Base-by-base conservation (phyloP, 2,329 filamentous ascomycete species). In the Aspergillaceae sp. region DNA sequence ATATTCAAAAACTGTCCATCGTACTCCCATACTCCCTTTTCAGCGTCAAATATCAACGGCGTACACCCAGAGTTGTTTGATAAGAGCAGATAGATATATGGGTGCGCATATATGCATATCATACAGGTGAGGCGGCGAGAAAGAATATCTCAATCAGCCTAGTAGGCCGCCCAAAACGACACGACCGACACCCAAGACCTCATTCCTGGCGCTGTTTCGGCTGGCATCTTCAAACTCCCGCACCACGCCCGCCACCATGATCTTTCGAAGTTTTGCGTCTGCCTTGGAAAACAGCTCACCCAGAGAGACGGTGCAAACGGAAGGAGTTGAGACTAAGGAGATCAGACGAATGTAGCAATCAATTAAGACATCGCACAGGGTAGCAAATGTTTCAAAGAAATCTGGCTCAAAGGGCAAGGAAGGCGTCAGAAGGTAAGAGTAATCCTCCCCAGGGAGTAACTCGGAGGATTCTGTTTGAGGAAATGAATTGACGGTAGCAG, bases 361-460 rank as follows among this genome's bases (percentile, higher is more conserved):
- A 57, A 96, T 94, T 50, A 98, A 72, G 3, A 94, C 87, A 62
- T 98, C 92, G 70, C 92, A 97, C 5, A 98, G 75, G 8, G 92
- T 96, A 9, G 89, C 85, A 70, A 97, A 97, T 0, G 90, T 96
- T 70, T 94, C 89, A 66, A 91, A 92, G 60, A 95, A 98, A 67
- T 98, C 92, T 0, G 92, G 92, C 53, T 97, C 90, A 61, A 98
- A 98, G 0, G 92, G 92, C 41, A 98, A 71, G 10, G 83, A 84
- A 0, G 92, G 92, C n/a, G 91, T 97, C 19, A 96, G 76, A 1
- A 98, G 75, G 63, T 91, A 83, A 0, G 82, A 81, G 65, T 96
- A 98, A 59, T 94, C 87, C 61, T 94, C 89, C 34, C 89, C 88
- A 0, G 86, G 84, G 1, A 86, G 71, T 27, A 88, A 74, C 52